A percentile compares a stretch with the other conserved stretches of the same genome.
Evolutionary conservation across 2,329 filamentous ascomycete species (phyloP).

Genomic region (Drechslerella coelobrocha): DNA sequence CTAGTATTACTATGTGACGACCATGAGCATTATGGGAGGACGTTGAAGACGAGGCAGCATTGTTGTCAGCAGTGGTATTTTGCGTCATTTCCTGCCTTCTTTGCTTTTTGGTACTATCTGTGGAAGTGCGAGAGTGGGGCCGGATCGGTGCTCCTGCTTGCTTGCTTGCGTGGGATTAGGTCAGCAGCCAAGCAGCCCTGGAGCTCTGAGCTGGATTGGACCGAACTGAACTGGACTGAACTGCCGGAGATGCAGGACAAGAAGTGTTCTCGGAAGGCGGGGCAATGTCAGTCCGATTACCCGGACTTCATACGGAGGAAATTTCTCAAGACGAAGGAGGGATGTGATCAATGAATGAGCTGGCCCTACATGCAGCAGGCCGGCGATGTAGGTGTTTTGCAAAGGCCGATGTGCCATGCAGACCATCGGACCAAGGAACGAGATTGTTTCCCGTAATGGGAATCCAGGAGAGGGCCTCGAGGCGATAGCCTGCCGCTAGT

Average conservation of each 20-base stretch:
- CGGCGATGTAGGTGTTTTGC: too few relatives aligned
- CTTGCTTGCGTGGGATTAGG: not conserved
- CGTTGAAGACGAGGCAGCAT: not conserved
- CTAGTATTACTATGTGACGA: slow-evolving; percentile 68
- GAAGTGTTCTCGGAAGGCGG: slow-evolving; percentile 24
- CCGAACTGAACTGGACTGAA: not conserved
- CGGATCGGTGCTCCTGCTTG: not conserved
- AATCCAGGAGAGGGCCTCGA: not conserved
- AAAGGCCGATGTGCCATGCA: too few relatives aligned
- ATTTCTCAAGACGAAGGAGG: not conserved
- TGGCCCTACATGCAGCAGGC: not conserved
- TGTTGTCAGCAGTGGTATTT: slow-evolving; percentile 34
- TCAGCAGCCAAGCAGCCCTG: not conserved
- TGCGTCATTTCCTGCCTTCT: slow-evolving; percentile 19
- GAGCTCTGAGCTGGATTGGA: slow-evolving; percentile 21
- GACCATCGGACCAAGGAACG: not conserved
- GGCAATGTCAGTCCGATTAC: slow-evolving; percentile 38
- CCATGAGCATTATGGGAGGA: slow-evolving; percentile 2
- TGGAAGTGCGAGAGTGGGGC: not conserved
- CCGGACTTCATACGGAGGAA: slow-evolving; percentile 14
- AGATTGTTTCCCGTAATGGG: not conserved
- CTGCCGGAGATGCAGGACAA: slow-evolving; percentile 10
- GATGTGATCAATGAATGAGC: not conserved
- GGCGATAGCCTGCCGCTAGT: not conserved
- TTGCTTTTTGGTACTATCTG: slow-evolving; percentile 20